Conservation (phyloP, 345 rosid genomes). For the Eutrema heterophyllum region DNA sequence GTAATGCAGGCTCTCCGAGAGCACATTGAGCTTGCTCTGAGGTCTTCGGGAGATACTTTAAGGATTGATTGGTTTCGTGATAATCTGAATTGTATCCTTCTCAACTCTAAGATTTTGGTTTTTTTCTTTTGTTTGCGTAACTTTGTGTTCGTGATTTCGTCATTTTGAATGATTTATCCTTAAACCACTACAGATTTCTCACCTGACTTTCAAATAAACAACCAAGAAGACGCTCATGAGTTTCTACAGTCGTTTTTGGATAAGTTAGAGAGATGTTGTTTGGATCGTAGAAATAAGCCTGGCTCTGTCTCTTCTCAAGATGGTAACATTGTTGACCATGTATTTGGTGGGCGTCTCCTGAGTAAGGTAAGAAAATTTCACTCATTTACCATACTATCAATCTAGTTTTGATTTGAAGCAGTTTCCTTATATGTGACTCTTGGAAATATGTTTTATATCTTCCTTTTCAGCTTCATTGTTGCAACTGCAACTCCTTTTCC, state of each 20-base stretch:
- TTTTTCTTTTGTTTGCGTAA: not conserved
- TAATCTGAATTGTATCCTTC: slow-evolving; percentile 61
- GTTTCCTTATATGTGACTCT: not conserved
- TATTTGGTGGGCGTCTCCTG: slow-evolving; percentile 77
- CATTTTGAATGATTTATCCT: slow-evolving; percentile 25
- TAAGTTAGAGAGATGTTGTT: slow-evolving; percentile 59
- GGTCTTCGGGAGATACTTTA: slow-evolving; percentile 52
- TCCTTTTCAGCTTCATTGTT: slow-evolving; percentile 52
- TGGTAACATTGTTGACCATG: slow-evolving; percentile 50
- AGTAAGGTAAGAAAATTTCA: slow-evolving; percentile 50
- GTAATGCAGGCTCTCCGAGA: slow-evolving; percentile 47
- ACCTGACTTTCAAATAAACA: slow-evolving; percentile 45
- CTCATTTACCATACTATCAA: not conserved
- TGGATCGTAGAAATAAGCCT: slow-evolving; percentile 27
- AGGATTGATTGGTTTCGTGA: slow-evolving; percentile 44
- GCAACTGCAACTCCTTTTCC: slow-evolving; percentile 58
- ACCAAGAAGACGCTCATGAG: slow-evolving; percentile 93
- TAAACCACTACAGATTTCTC: slow-evolving; percentile 52
- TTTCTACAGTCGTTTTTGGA: slow-evolving; percentile 71
- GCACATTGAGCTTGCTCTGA: slow-evolving; percentile 55
- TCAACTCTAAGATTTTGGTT: not conserved
- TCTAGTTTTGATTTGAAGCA: not conserved
- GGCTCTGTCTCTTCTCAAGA: slow-evolving; percentile 20
- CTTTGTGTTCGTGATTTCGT: not conserved
- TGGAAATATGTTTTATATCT: not conserved